These are phyloP conservation scores for Hymenoscyphus scutula DNA, from an alignment of 2,329 filamentous ascomycete genomes.

Conservation along the genomic window DNA sequence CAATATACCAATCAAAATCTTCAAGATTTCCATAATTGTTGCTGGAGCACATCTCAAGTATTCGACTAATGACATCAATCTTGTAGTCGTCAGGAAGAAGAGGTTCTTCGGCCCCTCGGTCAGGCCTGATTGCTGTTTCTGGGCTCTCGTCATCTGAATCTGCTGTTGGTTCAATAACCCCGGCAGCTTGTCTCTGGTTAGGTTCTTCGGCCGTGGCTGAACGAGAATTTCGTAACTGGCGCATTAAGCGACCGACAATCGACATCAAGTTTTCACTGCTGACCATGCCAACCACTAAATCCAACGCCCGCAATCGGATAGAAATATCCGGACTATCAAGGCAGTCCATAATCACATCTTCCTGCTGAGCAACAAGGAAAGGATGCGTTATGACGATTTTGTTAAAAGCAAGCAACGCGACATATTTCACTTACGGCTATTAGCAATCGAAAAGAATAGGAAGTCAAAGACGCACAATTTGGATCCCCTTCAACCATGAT, in stretches of 20 bases:
- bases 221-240: conserved; percentile 72
- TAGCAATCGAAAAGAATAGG: conserved; percentile 18
- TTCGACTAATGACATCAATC: conserved; percentile 74
- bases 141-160: conserved; percentile 58
- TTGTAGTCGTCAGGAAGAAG: conserved; percentile 84
- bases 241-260: conserved; percentile 83
- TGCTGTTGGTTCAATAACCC: conserved; percentile 34
- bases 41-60: conserved; percentile 84
- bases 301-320: conserved; percentile 87
- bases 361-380: conserved; percentile 83
- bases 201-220: conserved; percentile 46
- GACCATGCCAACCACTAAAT: conserved; percentile 92
- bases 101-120: conserved; percentile 53
- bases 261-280: conserved; percentile 78
- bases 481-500: conserved; percentile 90
- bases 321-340: conserved; percentile 95
- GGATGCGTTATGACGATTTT: conserved; percentile 90
- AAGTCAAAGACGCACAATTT: conserved; percentile 63
- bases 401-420: conserved; percentile 91
- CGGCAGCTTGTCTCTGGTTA: conserved; percentile 45
- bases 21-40: conserved; percentile 82
- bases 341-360: conserved; percentile 94
- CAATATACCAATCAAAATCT: conserved; percentile 98
- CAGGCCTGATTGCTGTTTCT: conserved; percentile 46
- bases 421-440: conserved; percentile 76